phyloP scores from a whole-genome alignment of 2,329 filamentous ascomycete genomes.

The Xylaria sp. region DNA sequence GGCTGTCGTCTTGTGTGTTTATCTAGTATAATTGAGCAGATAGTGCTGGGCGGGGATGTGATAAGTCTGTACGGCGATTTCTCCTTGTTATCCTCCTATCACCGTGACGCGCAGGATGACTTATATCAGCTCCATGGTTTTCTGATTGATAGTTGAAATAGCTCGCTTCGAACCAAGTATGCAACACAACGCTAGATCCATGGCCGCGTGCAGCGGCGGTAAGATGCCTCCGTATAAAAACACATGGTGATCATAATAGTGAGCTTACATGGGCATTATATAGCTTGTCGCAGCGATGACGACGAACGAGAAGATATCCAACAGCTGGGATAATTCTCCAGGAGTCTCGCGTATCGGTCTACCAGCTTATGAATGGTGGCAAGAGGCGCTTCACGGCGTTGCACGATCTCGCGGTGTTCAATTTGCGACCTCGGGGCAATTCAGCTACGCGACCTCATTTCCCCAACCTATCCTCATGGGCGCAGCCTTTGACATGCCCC shows the following conservation, averaged over 20 bases:
- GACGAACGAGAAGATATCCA: slow-evolving; percentile 65
- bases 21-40: too few species aligned
- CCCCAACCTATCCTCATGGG: slow-evolving; percentile 71
- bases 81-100: neutral
- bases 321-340: slow-evolving; percentile 51
- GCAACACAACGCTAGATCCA: slow-evolving; percentile 45
- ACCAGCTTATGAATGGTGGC: slow-evolving; percentile 68
- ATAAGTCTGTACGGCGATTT: neutral
- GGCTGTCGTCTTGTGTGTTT: neutral
- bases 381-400: slow-evolving; percentile 68
- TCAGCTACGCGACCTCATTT: slow-evolving; percentile 71
- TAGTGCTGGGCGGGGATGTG: neutral
- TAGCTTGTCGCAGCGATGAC: slow-evolving; percentile 63
- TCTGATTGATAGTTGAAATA: slow-evolving; percentile 26
- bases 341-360: slow-evolving; percentile 66
- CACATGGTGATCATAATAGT: neutral
- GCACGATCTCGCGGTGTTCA: slow-evolving; percentile 62
- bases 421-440: slow-evolving; percentile 63
- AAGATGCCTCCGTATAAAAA: slow-evolving; percentile 29
- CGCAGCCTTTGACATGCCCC: slow-evolving; percentile 71
- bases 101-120: neutral
- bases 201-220: slow-evolving; percentile 46
- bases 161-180: slow-evolving; percentile 48
- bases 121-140: neutral
- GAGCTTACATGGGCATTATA: slow-evolving; percentile 46